These are phyloP conservation scores for Fusarium veterinarium DNA, from an alignment of 2,329 filamentous ascomycete genomes.

Conservation along the genomic window DNA sequence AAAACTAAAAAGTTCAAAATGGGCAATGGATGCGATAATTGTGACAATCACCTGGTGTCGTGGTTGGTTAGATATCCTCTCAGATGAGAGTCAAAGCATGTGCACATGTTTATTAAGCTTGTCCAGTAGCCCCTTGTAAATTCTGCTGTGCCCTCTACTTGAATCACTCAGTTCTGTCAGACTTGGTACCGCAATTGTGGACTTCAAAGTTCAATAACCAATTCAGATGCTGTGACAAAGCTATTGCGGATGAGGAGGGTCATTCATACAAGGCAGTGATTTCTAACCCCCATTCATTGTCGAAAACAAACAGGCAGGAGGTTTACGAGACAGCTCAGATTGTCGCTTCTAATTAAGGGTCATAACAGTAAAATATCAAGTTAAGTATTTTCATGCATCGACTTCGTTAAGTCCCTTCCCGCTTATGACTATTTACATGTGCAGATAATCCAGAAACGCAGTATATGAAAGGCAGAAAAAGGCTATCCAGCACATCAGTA, in stretches of 20 bases:
- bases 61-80: conserved; percentile 44
- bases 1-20: conserved; percentile 41
- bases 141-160: conserved; percentile 11
- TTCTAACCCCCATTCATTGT: too few relatives aligned
- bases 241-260: not conserved
- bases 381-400: conserved; percentile 13
- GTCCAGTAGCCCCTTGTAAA: conserved; percentile 3
- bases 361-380: not conserved
- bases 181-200: conserved; percentile 9
- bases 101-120: conserved; percentile 24
- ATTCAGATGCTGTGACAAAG: not conserved
- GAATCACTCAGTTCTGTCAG: conserved; percentile 3
- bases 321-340: not conserved
- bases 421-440: conserved; percentile 28
- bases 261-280: not conserved
- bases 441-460: conserved; percentile 25
- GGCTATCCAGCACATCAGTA: conserved; percentile 18
- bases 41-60: conserved; percentile 29
- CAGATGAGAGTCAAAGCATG: conserved; percentile 27
- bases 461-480: conserved; percentile 22
- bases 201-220: not conserved
- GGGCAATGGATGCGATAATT: conserved; percentile 35
- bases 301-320: not conserved
- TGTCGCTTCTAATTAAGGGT: not conserved
- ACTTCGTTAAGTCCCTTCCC: conserved; percentile 34